Evolutionary conservation across 495 filamentous ascomycete species (phyloP), one percentile per base, ranked within the genome.

Genomic region (Talaromyces trachyspermus): DNA sequence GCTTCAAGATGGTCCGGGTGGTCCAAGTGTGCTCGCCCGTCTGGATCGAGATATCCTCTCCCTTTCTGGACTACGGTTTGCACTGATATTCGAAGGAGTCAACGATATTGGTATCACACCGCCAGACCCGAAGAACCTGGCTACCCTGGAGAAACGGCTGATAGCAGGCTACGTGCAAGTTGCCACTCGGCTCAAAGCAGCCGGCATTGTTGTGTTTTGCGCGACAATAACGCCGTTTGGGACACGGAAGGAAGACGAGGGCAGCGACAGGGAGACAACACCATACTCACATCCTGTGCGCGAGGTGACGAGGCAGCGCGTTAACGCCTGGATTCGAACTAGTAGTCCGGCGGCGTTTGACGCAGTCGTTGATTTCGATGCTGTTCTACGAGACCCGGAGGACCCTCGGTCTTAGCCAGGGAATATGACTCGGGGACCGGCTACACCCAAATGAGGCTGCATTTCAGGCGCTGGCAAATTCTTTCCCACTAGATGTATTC

Each of bases 151-250:
- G 3, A 66, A 71, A 35, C 54, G 62, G 14, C 55, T 88, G 2
- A 74, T 80, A 29, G 61, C 64, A 4, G 76, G 77, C 8, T 87
- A 75, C 55, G 59, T 67, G 49, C 75, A 79, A 39, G 80, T 86
- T 19, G 70, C 69, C 5, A 66, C 60, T 0, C 72, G 82, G 9
- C 61, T 80, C n/a, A 77, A 81, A 55, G 59, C 70, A 0, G 65
- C 63, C 1, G 80, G 76, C 0, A 69, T 85, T 18, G 66, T 71
- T 0, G 61, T 81, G 4, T 81, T 84, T 51, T 81, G 67, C 0
- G 79, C 77, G 0, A 87, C 85, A 2, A 83, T 89, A 41, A 85
- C 84, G 11, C 82, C 83, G 1, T 87, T 88, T 55, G 68, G 69
- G 50, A 70, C 50, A 61, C 56, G 54, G 49, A 65, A 12, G 62